Conservation (phyloP, 1,284 basidiomycete genomes). For the Ceratobasidium sp. region DNA sequence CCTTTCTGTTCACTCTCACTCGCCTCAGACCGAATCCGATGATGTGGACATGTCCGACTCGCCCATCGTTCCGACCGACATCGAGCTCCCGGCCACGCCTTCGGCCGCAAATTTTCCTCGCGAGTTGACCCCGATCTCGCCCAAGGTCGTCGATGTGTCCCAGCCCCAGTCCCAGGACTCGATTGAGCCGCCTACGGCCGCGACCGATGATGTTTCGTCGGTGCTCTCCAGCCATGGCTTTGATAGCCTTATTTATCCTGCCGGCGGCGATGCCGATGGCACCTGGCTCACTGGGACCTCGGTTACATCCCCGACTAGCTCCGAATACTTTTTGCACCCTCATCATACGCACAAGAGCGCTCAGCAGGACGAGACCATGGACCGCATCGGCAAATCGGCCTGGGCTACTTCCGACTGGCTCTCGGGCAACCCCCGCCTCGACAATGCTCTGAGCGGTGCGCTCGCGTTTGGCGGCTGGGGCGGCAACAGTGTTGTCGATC, state of each 20-base stretch:
- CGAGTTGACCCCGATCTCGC: constrained; percentile 23
- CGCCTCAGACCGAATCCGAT: constrained; percentile 44
- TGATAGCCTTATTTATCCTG: constrained; percentile 33
- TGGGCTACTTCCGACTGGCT: constrained; percentile 85
- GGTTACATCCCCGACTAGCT: constrained; percentile 39
- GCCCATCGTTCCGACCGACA: constrained; percentile 37
- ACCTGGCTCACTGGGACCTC: constrained; percentile 28
- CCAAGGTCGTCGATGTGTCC: constrained; percentile 1
- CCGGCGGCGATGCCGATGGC: constrained; percentile 7
- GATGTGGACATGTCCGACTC: constrained; percentile 48
- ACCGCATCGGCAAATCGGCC: constrained; percentile 79
- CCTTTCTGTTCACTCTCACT: background rate
- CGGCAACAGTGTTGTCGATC: constrained; percentile 73
- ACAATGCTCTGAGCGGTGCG: constrained; percentile 53
- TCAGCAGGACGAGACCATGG: constrained; percentile 47
- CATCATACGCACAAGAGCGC: constrained; percentile 11
- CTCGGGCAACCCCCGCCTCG: constrained; percentile 76
- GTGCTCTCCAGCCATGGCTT: constrained; percentile 27
- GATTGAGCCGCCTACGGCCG: constrained; percentile 4
- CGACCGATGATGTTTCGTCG: constrained; percentile 34
- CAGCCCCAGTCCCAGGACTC: constrained; percentile 25
- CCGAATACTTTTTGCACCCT: constrained; percentile 40
- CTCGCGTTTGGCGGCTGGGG: constrained; percentile 41
- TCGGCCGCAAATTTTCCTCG: constrained; percentile 25
- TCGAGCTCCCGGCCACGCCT: constrained; percentile 43